Evolutionary conservation across 2,329 filamentous ascomycete genomes (phyloP).

Genomic region (Trichoderma afroharzianum): DNA sequence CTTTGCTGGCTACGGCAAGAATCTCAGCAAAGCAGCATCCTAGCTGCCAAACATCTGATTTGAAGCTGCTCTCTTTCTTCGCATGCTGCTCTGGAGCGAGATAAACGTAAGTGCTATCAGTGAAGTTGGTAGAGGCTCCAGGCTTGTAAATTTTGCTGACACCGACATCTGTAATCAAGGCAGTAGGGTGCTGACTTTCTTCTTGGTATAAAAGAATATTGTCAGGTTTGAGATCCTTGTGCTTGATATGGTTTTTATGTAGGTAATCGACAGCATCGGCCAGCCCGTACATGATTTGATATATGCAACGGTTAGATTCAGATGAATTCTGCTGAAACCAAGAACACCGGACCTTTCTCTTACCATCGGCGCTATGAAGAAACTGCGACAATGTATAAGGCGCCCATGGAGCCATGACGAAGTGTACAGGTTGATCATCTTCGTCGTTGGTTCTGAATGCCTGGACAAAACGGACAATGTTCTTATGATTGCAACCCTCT

Average conservation of each 20-base stretch:
- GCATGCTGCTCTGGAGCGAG: conserved; percentile 1
- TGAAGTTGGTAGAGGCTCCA: not conserved
- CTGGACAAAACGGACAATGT: not conserved
- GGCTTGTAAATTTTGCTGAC: conserved; percentile 1
- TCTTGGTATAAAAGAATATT: not conserved
- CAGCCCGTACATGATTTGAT: not conserved
- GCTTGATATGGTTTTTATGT: not conserved
- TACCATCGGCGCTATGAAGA: not conserved
- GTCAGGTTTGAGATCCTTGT: conserved; percentile 8
- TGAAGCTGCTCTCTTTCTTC: not conserved
- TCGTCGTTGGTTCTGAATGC: not conserved
- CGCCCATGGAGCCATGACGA: conserved; percentile 5
- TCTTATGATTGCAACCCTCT: not conserved
- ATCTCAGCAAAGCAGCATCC: conserved; percentile 1
- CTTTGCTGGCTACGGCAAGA: not conserved
- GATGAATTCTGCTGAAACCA: not conserved
- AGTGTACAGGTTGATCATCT: not conserved
- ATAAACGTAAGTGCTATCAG: not conserved
- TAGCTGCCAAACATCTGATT: conserved; percentile 2
- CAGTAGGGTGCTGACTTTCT: not conserved
- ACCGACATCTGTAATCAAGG: conserved; percentile 1
- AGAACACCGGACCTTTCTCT: not conserved
- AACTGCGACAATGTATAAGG: not conserved
- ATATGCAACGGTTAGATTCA: not conserved
- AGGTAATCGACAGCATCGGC: not conserved